Percentiles rank a stretch among this genome's conserved stretches.
phyloP scores from a whole-genome alignment of 805 yeast genomes.

The Tetrapisispora iriomotensis region DNA sequence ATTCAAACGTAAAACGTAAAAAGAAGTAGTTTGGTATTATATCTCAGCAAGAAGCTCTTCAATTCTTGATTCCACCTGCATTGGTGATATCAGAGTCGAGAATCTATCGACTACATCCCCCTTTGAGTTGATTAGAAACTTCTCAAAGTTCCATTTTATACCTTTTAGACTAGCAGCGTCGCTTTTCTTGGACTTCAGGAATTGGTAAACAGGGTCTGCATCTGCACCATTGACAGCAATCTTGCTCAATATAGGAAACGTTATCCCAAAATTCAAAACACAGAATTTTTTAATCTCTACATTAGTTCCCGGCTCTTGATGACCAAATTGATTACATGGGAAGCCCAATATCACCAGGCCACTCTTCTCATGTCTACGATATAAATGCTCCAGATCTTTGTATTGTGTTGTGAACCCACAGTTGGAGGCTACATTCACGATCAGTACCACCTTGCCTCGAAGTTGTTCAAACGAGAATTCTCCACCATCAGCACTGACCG shows the following conservation, averaged over 20 bases:
- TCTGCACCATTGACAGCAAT: conserved; percentile 80
- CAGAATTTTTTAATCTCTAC: conserved; percentile 69
- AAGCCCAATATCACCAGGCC: conserved; percentile 70
- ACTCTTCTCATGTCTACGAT: conserved; percentile 50
- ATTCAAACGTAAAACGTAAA: too few relatives aligned
- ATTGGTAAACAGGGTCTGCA: conserved; percentile 73
- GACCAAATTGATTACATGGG: conserved; percentile 86
- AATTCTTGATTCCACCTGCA: too few relatives aligned
- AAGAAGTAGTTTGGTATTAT: too few relatives aligned
- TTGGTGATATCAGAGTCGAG: conserved; percentile 42
- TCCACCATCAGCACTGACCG: conserved; percentile 44
- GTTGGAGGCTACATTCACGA: conserved; percentile 84
- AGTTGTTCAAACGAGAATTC: conserved; percentile 50
- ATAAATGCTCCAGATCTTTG: conserved; percentile 56
- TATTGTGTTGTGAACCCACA: conserved; percentile 76
- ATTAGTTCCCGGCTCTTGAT: conserved; percentile 63
- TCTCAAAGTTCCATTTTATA: conserved; percentile 74
- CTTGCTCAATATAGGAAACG: conserved; percentile 82
- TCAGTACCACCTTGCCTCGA: conserved; percentile 69
- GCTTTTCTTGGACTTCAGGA: conserved; percentile 54
- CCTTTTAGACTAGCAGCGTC: conserved; percentile 58
- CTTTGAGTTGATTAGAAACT: conserved; percentile 45
- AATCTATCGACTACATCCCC: conserved; percentile 53
- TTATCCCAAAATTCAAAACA: conserved; percentile 73
- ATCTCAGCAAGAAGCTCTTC: too few relatives aligned